Percentiles rank a stretch among this genome's conserved stretches.
Evolutionary conservation across 306 rosid species (phyloP).

Genomic region (Quercus suber): DNA sequence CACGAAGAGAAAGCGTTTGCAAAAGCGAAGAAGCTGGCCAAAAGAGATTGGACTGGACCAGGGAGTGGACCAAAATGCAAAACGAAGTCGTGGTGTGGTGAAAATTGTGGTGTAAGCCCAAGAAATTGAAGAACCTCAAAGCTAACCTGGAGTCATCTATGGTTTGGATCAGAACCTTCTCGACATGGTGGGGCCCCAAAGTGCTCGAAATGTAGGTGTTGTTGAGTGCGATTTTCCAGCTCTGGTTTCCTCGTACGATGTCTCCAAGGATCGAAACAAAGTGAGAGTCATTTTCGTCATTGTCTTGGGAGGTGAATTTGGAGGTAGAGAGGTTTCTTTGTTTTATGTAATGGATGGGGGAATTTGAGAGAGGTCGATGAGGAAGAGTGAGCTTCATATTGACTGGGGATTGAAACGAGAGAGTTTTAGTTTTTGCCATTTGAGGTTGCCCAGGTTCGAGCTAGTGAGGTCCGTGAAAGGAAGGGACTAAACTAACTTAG

Average conservation of each 20-base stretch:
- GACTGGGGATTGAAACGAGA: background rate
- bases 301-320: conserved; percentile 17
- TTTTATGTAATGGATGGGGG: conserved; percentile 11
- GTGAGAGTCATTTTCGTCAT: conserved; percentile 45
- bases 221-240: conserved; percentile 69
- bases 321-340: conserved; percentile 22
- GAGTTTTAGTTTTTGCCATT: background rate
- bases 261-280: conserved; percentile 47
- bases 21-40: conserved; percentile 87
- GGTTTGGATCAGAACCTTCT: conserved; percentile 55
- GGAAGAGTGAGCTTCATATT: conserved; percentile 43
- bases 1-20: conserved; percentile 73
- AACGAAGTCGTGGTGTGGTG: conserved; percentile 71
- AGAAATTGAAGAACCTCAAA: conserved; percentile 83
- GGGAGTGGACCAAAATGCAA: conserved; percentile 70
- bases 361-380: conserved; percentile 18
- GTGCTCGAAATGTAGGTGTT: conserved; percentile 46
- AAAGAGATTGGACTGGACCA: conserved; percentile 44
- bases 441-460: background rate
- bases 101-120: conserved; percentile 75
- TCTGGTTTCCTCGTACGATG: conserved; percentile 69
- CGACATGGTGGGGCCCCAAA: conserved; percentile 62
- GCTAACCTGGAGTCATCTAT: conserved; percentile 66
- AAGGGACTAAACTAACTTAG: no score
- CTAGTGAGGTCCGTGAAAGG: background rate